Conservation (phyloP, 495 filamentous ascomycete genomes). For the Aspergillus bertholletiae region DNA sequence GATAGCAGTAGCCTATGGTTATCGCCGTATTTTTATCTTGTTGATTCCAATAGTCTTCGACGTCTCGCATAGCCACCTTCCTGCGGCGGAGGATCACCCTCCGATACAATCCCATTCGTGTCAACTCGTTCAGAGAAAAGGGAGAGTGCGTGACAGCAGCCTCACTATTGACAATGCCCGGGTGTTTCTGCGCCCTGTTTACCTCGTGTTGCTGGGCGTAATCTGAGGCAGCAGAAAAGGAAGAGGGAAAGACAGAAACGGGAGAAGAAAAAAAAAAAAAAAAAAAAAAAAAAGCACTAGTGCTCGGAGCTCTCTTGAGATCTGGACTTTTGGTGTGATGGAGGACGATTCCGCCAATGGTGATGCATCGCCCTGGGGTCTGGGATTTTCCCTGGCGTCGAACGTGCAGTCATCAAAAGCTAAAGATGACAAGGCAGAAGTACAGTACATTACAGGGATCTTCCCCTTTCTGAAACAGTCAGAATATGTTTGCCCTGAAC, state of each 20-base stretch:
- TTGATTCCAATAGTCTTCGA: not conserved
- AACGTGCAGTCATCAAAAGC: not conserved
- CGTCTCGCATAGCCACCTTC: not conserved
- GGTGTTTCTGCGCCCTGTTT: not conserved
- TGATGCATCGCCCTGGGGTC: not conserved
- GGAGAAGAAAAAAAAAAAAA: no score
- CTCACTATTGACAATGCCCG: not conserved
- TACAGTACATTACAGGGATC: constrained; percentile 3
- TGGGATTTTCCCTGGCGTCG: not conserved
- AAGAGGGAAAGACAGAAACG: not conserved
- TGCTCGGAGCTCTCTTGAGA: not conserved
- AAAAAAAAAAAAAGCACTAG: not conserved
- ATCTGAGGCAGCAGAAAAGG: no score
- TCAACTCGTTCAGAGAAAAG: not conserved
- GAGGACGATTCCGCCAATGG: not conserved
- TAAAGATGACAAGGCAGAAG: not conserved
- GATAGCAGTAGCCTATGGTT: not conserved
- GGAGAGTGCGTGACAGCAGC: not conserved
- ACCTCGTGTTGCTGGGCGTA: not conserved
- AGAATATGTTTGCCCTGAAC: not conserved
- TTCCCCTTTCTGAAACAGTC: constrained; percentile 2
- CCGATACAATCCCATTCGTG: not conserved
- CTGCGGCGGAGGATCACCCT: not conserved
- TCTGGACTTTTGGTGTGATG: not conserved
- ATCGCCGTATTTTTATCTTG: not conserved